These are phyloP conservation scores for Nelumbo lutea DNA, from an alignment of 164 flowering plant species.

Conservation along the genomic window DNA sequence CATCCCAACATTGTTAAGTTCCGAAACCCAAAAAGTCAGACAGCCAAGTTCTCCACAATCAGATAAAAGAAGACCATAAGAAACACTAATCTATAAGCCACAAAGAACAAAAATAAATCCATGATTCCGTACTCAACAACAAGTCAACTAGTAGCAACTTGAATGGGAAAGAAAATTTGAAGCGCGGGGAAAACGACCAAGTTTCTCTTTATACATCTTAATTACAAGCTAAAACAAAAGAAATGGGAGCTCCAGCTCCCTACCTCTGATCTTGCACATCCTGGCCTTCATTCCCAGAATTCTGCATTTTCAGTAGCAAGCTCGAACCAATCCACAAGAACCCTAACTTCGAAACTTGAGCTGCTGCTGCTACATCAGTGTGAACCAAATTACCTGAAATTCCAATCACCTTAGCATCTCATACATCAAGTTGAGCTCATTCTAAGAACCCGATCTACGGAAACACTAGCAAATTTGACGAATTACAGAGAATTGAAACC, in stretches of 20 bases:
- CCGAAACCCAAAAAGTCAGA: not conserved
- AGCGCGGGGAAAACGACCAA: not conserved
- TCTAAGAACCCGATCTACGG: not conserved
- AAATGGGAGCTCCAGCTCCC: not conserved
- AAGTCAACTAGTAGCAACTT: not conserved
- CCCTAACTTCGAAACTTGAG: not conserved
- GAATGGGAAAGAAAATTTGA: no score
- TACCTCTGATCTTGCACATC: conserved; percentile 15
- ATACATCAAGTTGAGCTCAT: not conserved
- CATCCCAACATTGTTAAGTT: not conserved
- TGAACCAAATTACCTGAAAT: not conserved
- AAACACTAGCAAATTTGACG: not conserved
- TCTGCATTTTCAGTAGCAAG: conserved; percentile 3
- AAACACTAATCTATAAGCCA: not conserved
- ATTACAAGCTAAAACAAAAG: not conserved
- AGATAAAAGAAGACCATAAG: not conserved
- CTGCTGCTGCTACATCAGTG: not conserved
- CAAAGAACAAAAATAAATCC: not conserved
- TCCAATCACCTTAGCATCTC: not conserved
- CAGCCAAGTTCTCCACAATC: not conserved
- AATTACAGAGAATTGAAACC: not conserved
- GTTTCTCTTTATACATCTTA: not conserved
- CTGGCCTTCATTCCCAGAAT: conserved; percentile 3
- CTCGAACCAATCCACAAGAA: not conserved
- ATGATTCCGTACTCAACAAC: not conserved